Conservation (phyloP, 129 eudicot species). For the Flaveria ramosissima region DNA sequence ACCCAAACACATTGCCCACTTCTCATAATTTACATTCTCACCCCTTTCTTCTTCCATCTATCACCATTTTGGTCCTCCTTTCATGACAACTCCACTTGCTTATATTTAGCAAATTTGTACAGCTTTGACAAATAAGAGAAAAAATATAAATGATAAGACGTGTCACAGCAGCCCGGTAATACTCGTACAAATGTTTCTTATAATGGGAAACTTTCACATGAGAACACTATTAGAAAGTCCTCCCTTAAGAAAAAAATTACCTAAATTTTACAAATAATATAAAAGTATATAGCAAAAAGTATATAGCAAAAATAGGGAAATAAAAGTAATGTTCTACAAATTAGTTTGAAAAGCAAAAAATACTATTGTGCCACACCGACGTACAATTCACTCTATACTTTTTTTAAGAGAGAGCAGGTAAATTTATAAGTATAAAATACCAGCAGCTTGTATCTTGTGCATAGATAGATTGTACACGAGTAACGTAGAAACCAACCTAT, state of each 20-base stretch:
- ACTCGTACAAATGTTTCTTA: not conserved
- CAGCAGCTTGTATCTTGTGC: too few relatives aligned
- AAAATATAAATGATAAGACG: not conserved
- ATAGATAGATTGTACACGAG: too few relatives aligned
- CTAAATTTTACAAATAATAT: not conserved
- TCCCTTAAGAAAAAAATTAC: not conserved
- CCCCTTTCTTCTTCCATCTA: not conserved
- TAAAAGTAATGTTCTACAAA: too few relatives aligned
- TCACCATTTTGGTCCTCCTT: not conserved
- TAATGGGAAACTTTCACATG: not conserved
- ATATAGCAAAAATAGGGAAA: too few relatives aligned
- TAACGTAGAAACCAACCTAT: too few relatives aligned
- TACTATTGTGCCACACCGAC: too few relatives aligned
- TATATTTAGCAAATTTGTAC: not conserved
- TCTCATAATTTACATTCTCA: not conserved
- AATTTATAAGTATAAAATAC: too few relatives aligned
- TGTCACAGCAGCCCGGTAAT: not conserved
- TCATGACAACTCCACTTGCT: not conserved
- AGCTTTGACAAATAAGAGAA: not conserved
- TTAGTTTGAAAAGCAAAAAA: too few relatives aligned
- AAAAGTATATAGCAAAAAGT: not conserved
- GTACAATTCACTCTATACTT: too few relatives aligned
- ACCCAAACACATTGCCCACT: constrained; percentile 13
- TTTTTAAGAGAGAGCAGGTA: too few relatives aligned
- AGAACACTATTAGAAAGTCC: not conserved